Evolutionary conservation across 1,284 basidiomycete species (phyloP).

Genomic region (Apiotrichum sp.): DNA sequence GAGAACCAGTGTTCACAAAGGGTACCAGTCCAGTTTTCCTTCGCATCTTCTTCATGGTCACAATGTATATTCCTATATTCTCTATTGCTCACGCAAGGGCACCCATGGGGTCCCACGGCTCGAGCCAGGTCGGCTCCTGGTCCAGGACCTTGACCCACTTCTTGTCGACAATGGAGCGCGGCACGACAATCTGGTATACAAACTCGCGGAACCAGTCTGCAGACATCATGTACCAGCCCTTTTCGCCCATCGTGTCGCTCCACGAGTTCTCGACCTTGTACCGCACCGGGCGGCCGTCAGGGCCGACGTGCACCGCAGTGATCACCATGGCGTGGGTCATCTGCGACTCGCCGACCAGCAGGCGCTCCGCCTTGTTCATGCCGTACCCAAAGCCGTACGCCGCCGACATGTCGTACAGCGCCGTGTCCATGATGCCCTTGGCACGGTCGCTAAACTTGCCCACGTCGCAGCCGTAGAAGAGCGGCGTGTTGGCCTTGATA

Average conservation of each 20-base stretch:
- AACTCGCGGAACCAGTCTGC: conserved; percentile 86
- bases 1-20: too few relatives aligned
- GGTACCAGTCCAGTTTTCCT: too few relatives aligned
- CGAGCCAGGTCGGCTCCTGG: conserved; percentile 59
- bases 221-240: conserved; percentile 89
- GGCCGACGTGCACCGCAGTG: conserved; percentile 80
- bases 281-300: conserved; percentile 64
- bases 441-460: conserved; percentile 43
- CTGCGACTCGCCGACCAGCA: conserved; percentile 68
- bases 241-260: conserved; percentile 72
- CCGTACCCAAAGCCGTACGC: conserved; percentile 57
- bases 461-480: conserved; percentile 85
- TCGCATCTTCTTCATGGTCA: too few relatives aligned
- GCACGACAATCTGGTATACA: conserved; percentile 68
- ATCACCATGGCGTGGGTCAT: conserved; percentile 66
- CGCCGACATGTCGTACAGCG: conserved; percentile 74
- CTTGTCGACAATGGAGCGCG: conserved; percentile 67
- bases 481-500: conserved; percentile 82
- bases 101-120: conserved; percentile 88
- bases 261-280: conserved; percentile 97
- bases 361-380: conserved; percentile 74
- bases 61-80: too few relatives aligned
- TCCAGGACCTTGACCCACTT: conserved; percentile 77
- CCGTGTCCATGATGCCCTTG: conserved; percentile 77
- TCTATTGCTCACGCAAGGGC: conserved; percentile 6